Evolutionary conservation across 2,329 filamentous ascomycete genomes (phyloP).

Genomic region (Penicillium sp.): DNA sequence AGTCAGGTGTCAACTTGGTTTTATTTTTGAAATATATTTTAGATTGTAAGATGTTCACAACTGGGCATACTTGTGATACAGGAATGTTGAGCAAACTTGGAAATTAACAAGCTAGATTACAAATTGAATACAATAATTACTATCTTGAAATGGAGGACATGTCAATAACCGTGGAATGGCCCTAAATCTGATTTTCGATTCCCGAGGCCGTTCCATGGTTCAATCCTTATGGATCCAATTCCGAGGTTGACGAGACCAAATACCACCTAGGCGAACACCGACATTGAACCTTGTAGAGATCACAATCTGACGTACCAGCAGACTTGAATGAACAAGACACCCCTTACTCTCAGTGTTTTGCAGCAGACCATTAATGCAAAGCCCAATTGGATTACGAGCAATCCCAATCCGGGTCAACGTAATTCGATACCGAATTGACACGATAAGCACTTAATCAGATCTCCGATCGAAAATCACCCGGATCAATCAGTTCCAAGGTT

Average conservation of each 20-base stretch:
- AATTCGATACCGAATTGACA: neutral
- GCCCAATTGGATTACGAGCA: neutral
- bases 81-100: no score
- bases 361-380: no score
- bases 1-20: no score
- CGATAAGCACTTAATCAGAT: neutral
- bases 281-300: neutral
- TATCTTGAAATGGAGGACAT: no score
- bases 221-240: neutral
- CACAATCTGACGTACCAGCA: neutral
- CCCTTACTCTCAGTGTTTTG: neutral
- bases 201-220: neutral
- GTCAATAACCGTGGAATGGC: no score
- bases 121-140: no score
- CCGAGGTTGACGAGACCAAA: neutral
- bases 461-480: neutral
- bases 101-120: neutral
- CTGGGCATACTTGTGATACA: no score
- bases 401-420: neutral
- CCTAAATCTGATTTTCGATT: neutral
- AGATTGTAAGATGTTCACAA: no score
- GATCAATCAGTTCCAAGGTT: neutral
- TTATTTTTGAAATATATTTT: no score
- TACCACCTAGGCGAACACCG: neutral
- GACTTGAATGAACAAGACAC: neutral